Percentiles rank a stretch among this genome's conserved stretches.
Evolutionary conservation across 2,329 filamentous ascomycete species (phyloP).

Genomic region (Talaromyces piceae): DNA sequence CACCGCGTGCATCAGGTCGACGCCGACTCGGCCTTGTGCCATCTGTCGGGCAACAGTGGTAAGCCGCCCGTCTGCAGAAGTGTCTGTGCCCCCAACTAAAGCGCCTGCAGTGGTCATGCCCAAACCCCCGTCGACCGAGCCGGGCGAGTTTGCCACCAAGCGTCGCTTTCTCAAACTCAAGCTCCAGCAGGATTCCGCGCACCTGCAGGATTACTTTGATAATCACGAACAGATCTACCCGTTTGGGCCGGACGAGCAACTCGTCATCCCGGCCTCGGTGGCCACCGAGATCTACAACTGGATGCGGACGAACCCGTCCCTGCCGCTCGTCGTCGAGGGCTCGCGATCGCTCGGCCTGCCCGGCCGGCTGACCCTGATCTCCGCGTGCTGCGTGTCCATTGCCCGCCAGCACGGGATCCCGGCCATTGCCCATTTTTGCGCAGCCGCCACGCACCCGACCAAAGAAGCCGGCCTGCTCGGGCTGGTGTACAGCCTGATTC

Average conservation of each 20-base stretch:
- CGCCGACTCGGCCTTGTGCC: background rate
- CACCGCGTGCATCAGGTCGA: slow-evolving; percentile 15
- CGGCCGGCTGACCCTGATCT: slow-evolving; percentile 25
- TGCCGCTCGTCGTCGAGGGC: slow-evolving; percentile 26
- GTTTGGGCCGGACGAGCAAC: slow-evolving; percentile 22
- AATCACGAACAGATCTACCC: slow-evolving; percentile 27
- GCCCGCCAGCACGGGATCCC: slow-evolving; percentile 25
- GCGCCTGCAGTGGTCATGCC: background rate
- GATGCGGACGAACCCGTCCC: slow-evolving; percentile 25
- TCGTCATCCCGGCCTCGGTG: slow-evolving; percentile 18
- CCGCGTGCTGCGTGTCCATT: slow-evolving; percentile 26
- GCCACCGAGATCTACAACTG: slow-evolving; percentile 27
- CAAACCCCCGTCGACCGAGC: background rate
- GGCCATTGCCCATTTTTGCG: slow-evolving; percentile 31
- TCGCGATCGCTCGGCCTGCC: slow-evolving; percentile 19
- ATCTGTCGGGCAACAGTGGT: slow-evolving; percentile 1
- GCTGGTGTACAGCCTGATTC: slow-evolving; percentile 32
- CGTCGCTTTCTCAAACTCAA: slow-evolving; percentile 6
- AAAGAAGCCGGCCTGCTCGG: slow-evolving; percentile 26
- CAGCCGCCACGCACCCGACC: slow-evolving; percentile 16
- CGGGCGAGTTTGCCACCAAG: slow-evolving; percentile 3
- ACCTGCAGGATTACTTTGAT: slow-evolving; percentile 30
- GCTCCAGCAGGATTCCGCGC: slow-evolving; percentile 21
- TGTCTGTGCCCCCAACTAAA: background rate
- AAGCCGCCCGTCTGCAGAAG: too few species aligned